Evolutionary conservation across 768 basidiomycete species (phyloP), one percentile per base, ranked within the genome.

Genomic region (Polyporus arcularius): DNA sequence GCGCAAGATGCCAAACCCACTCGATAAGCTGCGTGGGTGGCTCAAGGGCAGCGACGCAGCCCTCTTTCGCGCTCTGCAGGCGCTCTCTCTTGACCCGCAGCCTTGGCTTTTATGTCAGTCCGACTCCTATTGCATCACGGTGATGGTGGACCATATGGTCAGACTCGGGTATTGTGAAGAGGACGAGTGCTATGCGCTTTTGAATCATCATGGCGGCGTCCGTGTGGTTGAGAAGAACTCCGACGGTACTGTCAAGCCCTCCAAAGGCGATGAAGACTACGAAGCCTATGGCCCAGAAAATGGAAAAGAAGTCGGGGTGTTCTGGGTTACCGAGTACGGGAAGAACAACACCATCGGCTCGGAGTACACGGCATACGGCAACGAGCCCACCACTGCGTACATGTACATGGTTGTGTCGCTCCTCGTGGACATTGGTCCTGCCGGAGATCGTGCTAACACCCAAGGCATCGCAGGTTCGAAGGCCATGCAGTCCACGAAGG

Each of bases 41-140:
- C 59, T 61, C 32, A 61, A 61, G 41, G 63, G 63, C 11, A 50
- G 53, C 50, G 63, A 64, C 45, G 59, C 14, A 4, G 52, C 52
- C n/a, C 52, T 53, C 21, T 53, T 10, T 38, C 12, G 28, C 39
- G 52, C 52, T 2, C 9, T 14, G 2, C 3, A 11, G 15, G n/a
- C 39, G 52, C 40, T 53, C 11, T 14, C 31, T n/a, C 38, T 53
- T 18, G 10, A 12, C n/a, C 52, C 52, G 9, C 12, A 41, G 11
- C 12, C 40, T 6, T 38, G 52, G 5, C 52, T 53, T 2, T 4
- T 53, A 10, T 12, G 14, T 21, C 6, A 14, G 21, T 11, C n/a
- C 26, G 46, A n/a, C 3, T 45, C 14, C 15, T n/a, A n/a, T 7
- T 12, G 8, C 14, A 21, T 45, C 43, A 21, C 16, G 8, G 16